Percentiles rank a stretch among this genome's conserved stretches.
Evolutionary conservation across 306 rosid genomes (phyloP).

Genomic region (Vigna radiata): DNA sequence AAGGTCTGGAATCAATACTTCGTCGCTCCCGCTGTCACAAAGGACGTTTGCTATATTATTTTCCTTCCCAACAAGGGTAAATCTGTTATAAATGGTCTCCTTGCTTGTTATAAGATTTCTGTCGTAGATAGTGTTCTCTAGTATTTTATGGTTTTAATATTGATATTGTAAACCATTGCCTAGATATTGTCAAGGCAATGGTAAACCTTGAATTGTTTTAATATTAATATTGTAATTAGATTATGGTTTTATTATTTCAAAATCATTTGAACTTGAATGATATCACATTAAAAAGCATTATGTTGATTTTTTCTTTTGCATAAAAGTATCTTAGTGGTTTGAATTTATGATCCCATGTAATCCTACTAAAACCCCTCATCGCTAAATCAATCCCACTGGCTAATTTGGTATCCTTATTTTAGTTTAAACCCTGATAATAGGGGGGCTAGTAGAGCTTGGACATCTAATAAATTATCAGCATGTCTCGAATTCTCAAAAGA

Average conservation of each 20-base stretch:
- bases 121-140: background rate
- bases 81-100: conserved; percentile 29
- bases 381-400: background rate
- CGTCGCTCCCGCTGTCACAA: conserved; percentile 87
- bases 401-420: background rate
- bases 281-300: background rate
- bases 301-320: background rate
- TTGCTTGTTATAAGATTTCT: conserved; percentile 27
- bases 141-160: too few species aligned
- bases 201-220: background rate
- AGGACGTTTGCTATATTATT: conserved; percentile 95
- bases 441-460: conserved; percentile 1
- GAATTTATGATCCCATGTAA: background rate
- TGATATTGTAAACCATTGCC: too few species aligned
- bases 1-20: conserved; percentile 77
- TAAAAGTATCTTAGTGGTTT: background rate
- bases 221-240: conserved; percentile 14
- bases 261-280: background rate
- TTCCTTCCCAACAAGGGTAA: conserved; percentile 82
- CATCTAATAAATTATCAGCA: background rate
- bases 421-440: conserved; percentile 4
- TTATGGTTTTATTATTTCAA: conserved; percentile 16
- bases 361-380: background rate
- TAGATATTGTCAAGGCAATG: background rate
- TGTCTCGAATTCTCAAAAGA: conserved; percentile 15